These are phyloP conservation scores for Trypanosoma conorhini DNA, from an alignment of 208 protist species.

Conservation along the genomic window DNA sequence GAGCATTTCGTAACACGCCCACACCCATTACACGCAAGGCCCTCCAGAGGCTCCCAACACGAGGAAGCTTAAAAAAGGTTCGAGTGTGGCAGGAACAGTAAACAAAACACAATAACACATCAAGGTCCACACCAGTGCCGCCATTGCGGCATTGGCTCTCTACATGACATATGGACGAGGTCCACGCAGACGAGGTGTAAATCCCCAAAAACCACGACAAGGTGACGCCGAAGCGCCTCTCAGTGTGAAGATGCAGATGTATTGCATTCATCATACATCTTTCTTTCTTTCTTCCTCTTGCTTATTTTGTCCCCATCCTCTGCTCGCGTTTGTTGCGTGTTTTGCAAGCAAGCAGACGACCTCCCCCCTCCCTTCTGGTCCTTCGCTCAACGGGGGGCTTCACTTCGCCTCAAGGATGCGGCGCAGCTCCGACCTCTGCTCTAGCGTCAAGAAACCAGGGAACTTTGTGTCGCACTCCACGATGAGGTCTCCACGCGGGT, in stretches of 20 bases:
- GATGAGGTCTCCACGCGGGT: slow-evolving; percentile 72
- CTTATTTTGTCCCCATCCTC: not conserved
- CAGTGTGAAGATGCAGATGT: not conserved
- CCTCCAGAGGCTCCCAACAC: not conserved
- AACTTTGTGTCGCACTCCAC: slow-evolving; percentile 83
- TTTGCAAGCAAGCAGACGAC: not conserved
- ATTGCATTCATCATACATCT: not conserved
- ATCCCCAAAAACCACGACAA: not conserved
- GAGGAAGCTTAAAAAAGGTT: not conserved
- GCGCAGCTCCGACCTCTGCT: slow-evolving; percentile 86
- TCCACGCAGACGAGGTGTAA: not conserved
- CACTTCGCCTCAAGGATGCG: slow-evolving; percentile 73
- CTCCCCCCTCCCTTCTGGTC: not conserved
- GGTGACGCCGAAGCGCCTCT: not conserved
- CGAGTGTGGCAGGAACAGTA: not conserved
- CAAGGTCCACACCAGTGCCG: not conserved
- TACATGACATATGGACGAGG: not conserved
- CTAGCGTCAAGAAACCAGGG: slow-evolving; percentile 79
- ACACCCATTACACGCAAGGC: not conserved
- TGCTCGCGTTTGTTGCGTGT: not conserved
- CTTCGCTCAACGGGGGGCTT: not conserved
- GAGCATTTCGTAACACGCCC: not conserved
- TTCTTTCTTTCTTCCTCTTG: not conserved
- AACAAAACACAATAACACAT: slow-evolving; percentile 5
- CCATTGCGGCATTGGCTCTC: not conserved